Evolutionary conservation across 495 filamentous ascomycete species (phyloP).

Genomic region (Lasiosphaeria ovina): DNA sequence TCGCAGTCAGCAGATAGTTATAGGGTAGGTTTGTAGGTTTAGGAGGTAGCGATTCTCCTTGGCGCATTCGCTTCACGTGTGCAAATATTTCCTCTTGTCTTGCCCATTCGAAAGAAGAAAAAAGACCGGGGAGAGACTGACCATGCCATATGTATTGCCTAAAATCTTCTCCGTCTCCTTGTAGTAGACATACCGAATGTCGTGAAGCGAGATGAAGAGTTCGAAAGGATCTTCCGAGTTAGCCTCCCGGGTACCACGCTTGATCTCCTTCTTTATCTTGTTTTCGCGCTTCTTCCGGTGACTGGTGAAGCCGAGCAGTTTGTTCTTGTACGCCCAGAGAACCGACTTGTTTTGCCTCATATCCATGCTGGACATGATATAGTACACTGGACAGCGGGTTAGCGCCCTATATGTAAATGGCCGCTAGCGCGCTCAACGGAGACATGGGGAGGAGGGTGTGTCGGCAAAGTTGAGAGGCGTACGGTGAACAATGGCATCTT

Average conservation of each 20-base stretch:
- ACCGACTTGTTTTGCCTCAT: slow-evolving; percentile 96
- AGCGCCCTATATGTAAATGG: neutral
- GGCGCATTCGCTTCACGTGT: too few species aligned
- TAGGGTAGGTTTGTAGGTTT: neutral
- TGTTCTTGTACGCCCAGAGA: slow-evolving; percentile 99
- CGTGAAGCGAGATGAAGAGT: slow-evolving; percentile 92
- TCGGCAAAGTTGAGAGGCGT: slow-evolving; percentile 2
- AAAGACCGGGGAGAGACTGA: slow-evolving; percentile 17
- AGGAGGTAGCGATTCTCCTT: too few species aligned
- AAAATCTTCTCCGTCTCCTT: slow-evolving; percentile 99
- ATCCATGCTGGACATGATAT: slow-evolving; percentile 85
- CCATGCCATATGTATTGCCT: slow-evolving; percentile 97
- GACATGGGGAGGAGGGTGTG: neutral
- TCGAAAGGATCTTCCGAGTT: slow-evolving; percentile 97
- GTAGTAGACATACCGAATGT: slow-evolving; percentile 99
- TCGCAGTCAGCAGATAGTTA: slow-evolving; percentile 15
- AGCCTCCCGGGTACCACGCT: slow-evolving; percentile 88
- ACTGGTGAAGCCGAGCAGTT: slow-evolving; percentile 86
- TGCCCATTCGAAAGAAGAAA: too few species aligned
- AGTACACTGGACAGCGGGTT: slow-evolving; percentile 57
- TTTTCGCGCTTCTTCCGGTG: slow-evolving; percentile 95
- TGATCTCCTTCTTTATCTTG: slow-evolving; percentile 98
- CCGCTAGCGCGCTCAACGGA: too few species aligned
- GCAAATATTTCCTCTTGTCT: neutral
- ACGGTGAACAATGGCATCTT: slow-evolving; percentile 91